Evolutionary conservation across 257 asterid species (phyloP).

Genomic region (Solanum paucissectum): DNA sequence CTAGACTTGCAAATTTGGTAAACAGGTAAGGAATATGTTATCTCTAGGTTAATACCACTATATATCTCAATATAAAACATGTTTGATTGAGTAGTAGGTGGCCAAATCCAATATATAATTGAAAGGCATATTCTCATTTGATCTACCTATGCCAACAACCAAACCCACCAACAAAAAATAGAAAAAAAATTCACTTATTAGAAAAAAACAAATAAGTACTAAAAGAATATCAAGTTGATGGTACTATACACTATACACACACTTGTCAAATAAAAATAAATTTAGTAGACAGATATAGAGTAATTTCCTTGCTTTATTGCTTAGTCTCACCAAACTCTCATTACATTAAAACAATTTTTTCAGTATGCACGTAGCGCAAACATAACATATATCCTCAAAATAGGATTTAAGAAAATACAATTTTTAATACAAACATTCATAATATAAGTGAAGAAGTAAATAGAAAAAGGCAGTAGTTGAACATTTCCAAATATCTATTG

Average conservation of each 20-base stretch:
- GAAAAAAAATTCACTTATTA: neutral
- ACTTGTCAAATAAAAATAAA: neutral
- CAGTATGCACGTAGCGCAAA: slow-evolving; percentile 16
- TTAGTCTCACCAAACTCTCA: slow-evolving; percentile 11
- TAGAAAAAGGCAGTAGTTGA: neutral
- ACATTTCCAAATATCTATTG: neutral
- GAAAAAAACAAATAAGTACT: neutral
- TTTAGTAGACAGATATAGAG: neutral
- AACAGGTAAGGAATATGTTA: neutral
- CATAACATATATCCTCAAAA: neutral
- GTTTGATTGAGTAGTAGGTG: neutral
- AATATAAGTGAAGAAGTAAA: neutral
- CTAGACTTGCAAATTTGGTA: neutral
- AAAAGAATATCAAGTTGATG: neutral
- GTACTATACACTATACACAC: no score
- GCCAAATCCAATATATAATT: neutral
- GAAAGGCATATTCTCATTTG: neutral
- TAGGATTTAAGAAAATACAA: neutral
- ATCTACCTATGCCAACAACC: neutral
- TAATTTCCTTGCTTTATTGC: slow-evolving; percentile 15
- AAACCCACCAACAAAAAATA: neutral
- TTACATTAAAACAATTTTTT: slow-evolving; percentile 3
- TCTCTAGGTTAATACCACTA: neutral
- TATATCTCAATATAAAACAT: neutral
- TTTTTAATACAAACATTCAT: neutral